phyloP scores from a whole-genome alignment of 2,329 filamentous ascomycete species.

The Cryphonectria naterciae region DNA sequence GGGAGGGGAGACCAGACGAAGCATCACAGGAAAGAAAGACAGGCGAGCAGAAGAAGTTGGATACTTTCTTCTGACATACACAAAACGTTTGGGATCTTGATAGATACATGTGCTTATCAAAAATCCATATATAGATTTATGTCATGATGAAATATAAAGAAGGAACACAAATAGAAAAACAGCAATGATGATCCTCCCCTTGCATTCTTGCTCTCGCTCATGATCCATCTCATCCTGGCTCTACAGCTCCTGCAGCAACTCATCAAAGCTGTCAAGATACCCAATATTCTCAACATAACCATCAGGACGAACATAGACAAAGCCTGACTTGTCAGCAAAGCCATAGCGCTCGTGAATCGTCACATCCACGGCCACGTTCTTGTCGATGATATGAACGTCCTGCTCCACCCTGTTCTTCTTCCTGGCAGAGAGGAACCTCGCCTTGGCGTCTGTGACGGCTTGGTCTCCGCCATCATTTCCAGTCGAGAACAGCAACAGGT shows the following conservation, averaged over 20 bases:
- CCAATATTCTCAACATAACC: constrained; percentile 40
- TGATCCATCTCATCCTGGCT: not conserved
- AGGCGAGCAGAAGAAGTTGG: constrained; percentile 6
- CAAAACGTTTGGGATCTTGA: not conserved
- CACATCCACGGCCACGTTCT: constrained; percentile 30
- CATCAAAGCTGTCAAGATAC: not conserved
- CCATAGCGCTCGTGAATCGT: constrained; percentile 38
- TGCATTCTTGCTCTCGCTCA: not conserved
- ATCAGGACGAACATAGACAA: constrained; percentile 40
- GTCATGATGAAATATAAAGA: not conserved
- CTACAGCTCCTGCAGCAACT: not conserved
- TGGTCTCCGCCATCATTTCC: not conserved
- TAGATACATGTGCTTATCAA: not conserved
- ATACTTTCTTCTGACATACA: constrained; percentile 23
- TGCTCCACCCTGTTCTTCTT: constrained; percentile 30
- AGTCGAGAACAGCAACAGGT: constrained; percentile 41
- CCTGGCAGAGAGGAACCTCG: constrained; percentile 27
- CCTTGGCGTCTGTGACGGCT: constrained; percentile 19
- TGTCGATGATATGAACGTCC: constrained; percentile 30
- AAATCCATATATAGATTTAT: not conserved
- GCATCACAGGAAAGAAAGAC: not conserved
- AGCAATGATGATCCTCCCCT: not conserved
- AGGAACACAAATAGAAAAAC: not conserved
- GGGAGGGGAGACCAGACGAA: constrained; percentile 2
- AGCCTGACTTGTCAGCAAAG: constrained; percentile 34